Evolutionary conservation across 1,284 basidiomycete species (phyloP).

Genomic region (Golubevia sp.): DNA sequence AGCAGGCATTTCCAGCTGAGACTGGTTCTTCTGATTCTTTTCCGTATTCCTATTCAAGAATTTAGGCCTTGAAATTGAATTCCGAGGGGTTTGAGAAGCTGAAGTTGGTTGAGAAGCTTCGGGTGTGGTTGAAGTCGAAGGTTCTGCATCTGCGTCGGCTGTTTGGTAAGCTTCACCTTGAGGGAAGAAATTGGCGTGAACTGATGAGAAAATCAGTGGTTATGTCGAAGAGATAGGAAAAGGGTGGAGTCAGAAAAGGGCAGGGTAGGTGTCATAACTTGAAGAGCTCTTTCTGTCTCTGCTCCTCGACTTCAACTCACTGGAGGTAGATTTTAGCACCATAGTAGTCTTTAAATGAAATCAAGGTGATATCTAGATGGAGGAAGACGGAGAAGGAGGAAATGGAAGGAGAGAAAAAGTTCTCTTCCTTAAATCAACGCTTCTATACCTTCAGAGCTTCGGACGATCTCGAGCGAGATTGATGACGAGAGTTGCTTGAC

Average conservation of each 20-base stretch:
- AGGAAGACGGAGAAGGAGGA: too few species aligned
- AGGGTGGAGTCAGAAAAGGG: too few species aligned
- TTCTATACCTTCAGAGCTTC: too few species aligned
- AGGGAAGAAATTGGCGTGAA: slow-evolving; percentile 37
- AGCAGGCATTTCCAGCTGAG: slow-evolving; percentile 1
- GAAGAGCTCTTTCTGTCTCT: not conserved
- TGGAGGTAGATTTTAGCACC: slow-evolving; percentile 39
- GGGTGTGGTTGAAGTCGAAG: not conserved
- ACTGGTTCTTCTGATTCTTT: not conserved
- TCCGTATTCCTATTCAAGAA: slow-evolving; percentile 1
- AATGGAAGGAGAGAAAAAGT: too few species aligned
- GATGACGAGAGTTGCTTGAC: too few species aligned
- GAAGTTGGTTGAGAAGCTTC: slow-evolving; percentile 5
- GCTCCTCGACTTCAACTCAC: not conserved
- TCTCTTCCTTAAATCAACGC: too few species aligned
- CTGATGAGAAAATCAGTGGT: too few species aligned
- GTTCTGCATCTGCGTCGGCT: slow-evolving; percentile 16
- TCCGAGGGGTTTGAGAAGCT: slow-evolving; percentile 19
- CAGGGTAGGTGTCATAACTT: slow-evolving; percentile 5
- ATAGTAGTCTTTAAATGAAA: slow-evolving; percentile 4
- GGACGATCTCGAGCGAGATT: too few species aligned
- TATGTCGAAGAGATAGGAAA: too few species aligned
- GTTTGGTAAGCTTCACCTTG: slow-evolving; percentile 30
- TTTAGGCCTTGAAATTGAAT: slow-evolving; percentile 10
- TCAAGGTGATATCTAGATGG: not conserved